These are phyloP conservation scores for Chrysochromulina parva DNA, from an alignment of 78 protist species.

Conservation along the genomic window DNA sequence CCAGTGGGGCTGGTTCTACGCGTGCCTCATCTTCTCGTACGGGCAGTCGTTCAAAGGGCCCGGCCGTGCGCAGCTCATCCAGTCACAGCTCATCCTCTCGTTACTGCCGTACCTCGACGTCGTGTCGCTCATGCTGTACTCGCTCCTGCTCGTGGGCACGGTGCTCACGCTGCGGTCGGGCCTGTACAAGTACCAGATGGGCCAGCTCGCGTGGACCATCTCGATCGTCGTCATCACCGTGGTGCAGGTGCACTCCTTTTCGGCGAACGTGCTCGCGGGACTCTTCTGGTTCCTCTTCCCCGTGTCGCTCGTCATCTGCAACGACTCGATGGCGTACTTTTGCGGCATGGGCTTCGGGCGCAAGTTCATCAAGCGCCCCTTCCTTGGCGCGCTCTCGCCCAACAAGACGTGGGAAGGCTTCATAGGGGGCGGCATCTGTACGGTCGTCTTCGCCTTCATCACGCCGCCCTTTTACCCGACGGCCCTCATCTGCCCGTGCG, in stretches of 20 bases:
- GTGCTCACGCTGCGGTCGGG: not conserved
- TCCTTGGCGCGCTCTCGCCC: slow-evolving; percentile 25
- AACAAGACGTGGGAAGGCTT: slow-evolving; percentile 52
- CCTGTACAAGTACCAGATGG: slow-evolving; percentile 21
- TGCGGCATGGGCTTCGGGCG: slow-evolving; percentile 26
- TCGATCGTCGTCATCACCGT: not conserved
- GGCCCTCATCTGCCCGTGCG: not conserved
- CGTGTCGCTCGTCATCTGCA: slow-evolving; percentile 16
- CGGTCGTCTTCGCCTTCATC: slow-evolving; percentile 10
- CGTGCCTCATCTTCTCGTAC: not conserved
- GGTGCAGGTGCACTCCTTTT: not conserved
- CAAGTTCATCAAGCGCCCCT: not conserved
- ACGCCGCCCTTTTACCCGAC: not conserved
- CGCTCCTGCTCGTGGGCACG: not conserved
- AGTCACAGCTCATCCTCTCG: not conserved
- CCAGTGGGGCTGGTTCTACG: slow-evolving; percentile 1
- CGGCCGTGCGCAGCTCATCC: too few relatives aligned
- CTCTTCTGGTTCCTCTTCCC: slow-evolving; percentile 41
- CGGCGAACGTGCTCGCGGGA: not conserved
- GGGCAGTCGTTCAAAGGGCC: not conserved
- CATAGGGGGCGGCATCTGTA: slow-evolving; percentile 39
- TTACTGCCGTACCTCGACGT: not conserved
- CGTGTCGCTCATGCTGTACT: not conserved
- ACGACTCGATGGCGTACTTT: slow-evolving; percentile 45
- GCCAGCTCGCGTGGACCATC: slow-evolving; percentile 27